Conservation (phyloP, 805 yeast species). For the Saccharomycopsis sp. region DNA sequence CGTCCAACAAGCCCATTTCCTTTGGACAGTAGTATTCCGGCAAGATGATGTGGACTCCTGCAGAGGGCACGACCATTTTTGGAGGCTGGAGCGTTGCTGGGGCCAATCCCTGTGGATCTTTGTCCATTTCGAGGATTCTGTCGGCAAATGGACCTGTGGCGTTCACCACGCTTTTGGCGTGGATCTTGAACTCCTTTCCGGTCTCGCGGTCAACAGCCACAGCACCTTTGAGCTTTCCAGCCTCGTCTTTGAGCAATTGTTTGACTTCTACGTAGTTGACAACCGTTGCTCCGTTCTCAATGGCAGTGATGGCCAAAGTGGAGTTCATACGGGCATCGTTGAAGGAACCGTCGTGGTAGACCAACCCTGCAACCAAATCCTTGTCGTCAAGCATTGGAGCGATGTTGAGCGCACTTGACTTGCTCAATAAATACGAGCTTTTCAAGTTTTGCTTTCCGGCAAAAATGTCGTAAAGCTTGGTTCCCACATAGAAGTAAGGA, state of each 20-base stretch:
- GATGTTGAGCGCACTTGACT: constrained; percentile 56
- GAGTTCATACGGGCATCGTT: constrained; percentile 90
- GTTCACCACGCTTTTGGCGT: constrained; percentile 71
- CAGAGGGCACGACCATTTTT: constrained; percentile 86
- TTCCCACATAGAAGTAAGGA: constrained; percentile 88
- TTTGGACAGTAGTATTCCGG: constrained; percentile 91
- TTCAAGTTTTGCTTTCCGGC: constrained; percentile 86
- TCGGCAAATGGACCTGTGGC: constrained; percentile 96
- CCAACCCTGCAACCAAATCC: constrained; percentile 80
- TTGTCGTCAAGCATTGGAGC: constrained; percentile 83
- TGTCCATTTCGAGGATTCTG: constrained; percentile 78
- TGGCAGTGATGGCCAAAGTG: constrained; percentile 78
- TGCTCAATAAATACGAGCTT: constrained; percentile 64
- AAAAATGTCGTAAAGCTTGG: constrained; percentile 84
- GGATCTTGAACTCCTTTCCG: constrained; percentile 52
- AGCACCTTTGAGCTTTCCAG: constrained; percentile 64
- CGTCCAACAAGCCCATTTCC: constrained; percentile 83
- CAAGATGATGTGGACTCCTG: constrained; percentile 87
- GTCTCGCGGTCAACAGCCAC: constrained; percentile 66
- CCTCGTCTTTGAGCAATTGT: constrained; percentile 59
- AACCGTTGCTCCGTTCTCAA: constrained; percentile 81
- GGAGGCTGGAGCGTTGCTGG: constrained; percentile 47
- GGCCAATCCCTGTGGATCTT: constrained; percentile 57
- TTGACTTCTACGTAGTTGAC: constrained; percentile 80
- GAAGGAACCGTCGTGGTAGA: constrained; percentile 92